These are phyloP conservation scores for Echinosophora koreensis DNA, from an alignment of 306 rosid genomes.

Conservation along the genomic window DNA sequence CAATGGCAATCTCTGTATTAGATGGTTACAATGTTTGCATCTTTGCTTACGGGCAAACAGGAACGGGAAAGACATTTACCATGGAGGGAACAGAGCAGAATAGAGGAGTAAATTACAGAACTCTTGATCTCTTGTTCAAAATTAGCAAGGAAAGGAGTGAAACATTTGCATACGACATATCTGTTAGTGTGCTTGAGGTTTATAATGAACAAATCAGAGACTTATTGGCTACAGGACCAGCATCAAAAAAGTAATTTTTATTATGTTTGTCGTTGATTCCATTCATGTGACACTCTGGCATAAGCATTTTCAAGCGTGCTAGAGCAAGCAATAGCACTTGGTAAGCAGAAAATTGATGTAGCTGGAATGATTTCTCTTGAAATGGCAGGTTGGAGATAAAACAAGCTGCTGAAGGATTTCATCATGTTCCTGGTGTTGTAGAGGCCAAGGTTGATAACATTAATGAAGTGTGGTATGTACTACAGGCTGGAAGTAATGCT, in stretches of 20 bases:
- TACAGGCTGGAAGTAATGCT: constrained; percentile 86
- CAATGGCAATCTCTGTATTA: constrained; percentile 82
- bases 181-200: constrained; percentile 92
- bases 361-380: constrained; percentile 38
- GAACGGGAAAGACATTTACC: constrained; percentile 92
- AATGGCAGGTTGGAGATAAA: constrained; percentile 84
- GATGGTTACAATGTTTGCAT: constrained; percentile 92
- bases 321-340: constrained; percentile 17
- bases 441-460: constrained; percentile 77
- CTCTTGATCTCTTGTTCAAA: constrained; percentile 80
- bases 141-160: constrained; percentile 75
- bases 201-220: constrained; percentile 94
- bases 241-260: constrained; percentile 72
- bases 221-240: constrained; percentile 67
- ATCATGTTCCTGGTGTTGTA: constrained; percentile 83
- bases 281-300: background rate
- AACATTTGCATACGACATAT: constrained; percentile 64
- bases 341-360: constrained; percentile 35
- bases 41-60: constrained; percentile 95
- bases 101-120: constrained; percentile 89
- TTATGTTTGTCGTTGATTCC: constrained; percentile 38
- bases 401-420: constrained; percentile 78
- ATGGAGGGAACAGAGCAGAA: constrained; percentile 89
- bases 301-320: constrained; percentile 36
- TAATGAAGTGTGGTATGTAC: constrained; percentile 73